Evolutionary conservation across 1,284 basidiomycete genomes (phyloP).

Genomic region (Xanthoconium separans): DNA sequence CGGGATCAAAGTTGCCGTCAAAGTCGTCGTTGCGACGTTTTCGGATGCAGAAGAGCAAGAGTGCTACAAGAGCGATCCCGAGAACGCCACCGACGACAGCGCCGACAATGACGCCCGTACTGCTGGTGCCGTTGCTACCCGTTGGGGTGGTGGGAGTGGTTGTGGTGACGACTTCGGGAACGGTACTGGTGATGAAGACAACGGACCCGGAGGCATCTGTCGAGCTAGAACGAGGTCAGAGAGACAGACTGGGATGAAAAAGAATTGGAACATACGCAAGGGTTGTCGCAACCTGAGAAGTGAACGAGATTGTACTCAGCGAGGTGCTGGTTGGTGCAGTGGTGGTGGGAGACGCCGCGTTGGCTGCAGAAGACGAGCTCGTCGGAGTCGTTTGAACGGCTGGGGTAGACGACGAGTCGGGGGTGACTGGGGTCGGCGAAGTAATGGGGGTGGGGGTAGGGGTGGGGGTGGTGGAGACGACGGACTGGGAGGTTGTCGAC

Average conservation of each 20-base stretch:
- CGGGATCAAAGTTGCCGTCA: conserved; percentile 53
- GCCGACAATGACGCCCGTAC: conserved; percentile 28
- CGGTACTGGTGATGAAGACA: conserved; percentile 17
- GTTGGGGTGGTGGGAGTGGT: neutral
- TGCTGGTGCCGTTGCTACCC: neutral
- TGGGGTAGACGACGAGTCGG: too few relatives aligned
- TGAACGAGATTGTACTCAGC: conserved; percentile 1
- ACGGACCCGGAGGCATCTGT: conserved; percentile 24
- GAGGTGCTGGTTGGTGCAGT: neutral
- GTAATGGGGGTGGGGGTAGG: too few relatives aligned
- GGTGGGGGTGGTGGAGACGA: too few relatives aligned
- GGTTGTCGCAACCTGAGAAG: conserved; percentile 18
- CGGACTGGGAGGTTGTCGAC: too few relatives aligned
- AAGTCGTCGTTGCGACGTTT: conserved; percentile 37
- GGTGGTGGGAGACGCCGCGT: neutral
- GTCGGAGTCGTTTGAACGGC: neutral
- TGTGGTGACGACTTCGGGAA: conserved; percentile 16
- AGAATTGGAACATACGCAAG: conserved; percentile 10
- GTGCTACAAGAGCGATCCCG: conserved; percentile 14
- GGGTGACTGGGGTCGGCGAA: too few relatives aligned
- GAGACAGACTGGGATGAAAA: neutral
- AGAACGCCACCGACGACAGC: conserved; percentile 29
- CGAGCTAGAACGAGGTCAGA: conserved; percentile 14
- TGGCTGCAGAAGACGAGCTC: neutral
- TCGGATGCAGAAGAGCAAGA: conserved; percentile 28